Conservation (phyloP, 148 eudicot genomes). For the Euryodendron excelsum region DNA sequence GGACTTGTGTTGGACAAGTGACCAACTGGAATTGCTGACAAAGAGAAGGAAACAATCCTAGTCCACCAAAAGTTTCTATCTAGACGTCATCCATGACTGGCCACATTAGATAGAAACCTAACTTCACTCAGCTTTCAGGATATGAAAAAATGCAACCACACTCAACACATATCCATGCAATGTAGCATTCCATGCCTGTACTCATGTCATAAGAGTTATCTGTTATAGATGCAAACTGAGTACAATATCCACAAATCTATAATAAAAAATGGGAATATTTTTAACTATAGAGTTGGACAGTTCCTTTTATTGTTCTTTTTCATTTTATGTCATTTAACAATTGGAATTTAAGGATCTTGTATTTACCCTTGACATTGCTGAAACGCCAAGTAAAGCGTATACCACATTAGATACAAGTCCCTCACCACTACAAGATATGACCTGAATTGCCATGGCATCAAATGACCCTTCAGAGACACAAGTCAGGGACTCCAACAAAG, state of each 20-base stretch:
- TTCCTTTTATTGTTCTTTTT: background rate
- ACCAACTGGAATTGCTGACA: too few species aligned
- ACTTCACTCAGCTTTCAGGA: background rate
- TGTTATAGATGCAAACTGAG: background rate
- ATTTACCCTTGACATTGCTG: slow-evolving; percentile 97
- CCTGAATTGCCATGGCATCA: slow-evolving; percentile 70
- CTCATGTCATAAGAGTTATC: background rate
- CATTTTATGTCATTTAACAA: background rate
- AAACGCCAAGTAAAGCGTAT: slow-evolving; percentile 92
- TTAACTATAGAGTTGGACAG: background rate
- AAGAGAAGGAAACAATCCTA: too few species aligned
- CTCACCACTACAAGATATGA: slow-evolving; percentile 80
- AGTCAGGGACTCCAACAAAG: slow-evolving; percentile 58
- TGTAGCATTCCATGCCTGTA: background rate
- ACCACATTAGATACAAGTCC: slow-evolving; percentile 87
- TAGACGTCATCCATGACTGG: background rate
- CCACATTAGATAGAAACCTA: background rate
- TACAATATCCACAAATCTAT: background rate
- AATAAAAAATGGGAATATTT: background rate
- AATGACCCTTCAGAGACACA: slow-evolving; percentile 51
- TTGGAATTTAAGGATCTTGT: slow-evolving; percentile 10
- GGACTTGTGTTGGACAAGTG: too few species aligned
- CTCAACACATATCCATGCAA: background rate
- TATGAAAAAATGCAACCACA: background rate
- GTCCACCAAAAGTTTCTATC: background rate